Conservation (phyloP, 176 grass and related monocot species). For the Bonia amplexicaulis region DNA sequence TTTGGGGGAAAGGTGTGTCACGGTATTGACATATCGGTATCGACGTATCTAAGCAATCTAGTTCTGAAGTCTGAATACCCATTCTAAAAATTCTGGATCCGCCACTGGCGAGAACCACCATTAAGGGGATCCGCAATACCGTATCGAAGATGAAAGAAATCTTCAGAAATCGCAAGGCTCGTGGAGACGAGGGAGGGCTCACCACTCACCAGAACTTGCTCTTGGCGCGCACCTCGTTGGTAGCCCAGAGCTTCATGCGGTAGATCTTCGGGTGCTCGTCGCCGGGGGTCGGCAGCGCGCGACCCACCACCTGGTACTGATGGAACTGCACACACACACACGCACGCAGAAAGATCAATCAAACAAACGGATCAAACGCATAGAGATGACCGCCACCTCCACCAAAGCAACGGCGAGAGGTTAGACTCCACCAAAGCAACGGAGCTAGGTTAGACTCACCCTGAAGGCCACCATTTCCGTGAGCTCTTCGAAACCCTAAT, state of each 20-base stretch:
- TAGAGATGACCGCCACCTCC: neutral
- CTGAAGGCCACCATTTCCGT: conserved; percentile 55
- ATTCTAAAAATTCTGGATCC: too few relatives aligned
- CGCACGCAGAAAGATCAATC: neutral
- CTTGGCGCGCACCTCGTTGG: conserved; percentile 81
- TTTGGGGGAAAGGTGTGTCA: too few relatives aligned
- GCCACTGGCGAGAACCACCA: neutral
- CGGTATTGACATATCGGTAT: too few relatives aligned
- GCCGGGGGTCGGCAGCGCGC: conserved; percentile 54
- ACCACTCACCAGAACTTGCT: conserved; percentile 88
- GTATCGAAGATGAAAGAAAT: neutral
- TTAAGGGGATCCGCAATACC: neutral
- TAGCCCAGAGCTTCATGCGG: conserved; percentile 87
- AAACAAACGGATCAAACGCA: neutral
- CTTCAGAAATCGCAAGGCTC: neutral
- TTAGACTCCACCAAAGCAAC: neutral
- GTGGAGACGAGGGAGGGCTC: neutral
- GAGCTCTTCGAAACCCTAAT: conserved; percentile 6
- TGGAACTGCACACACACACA: conserved; percentile 48
- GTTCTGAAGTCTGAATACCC: too few relatives aligned
- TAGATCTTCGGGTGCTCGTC: conserved; percentile 90
- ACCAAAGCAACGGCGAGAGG: neutral
- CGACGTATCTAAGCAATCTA: too few relatives aligned
- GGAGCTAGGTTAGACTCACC: neutral
- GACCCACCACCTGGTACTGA: conserved; percentile 86